phyloP scores from a whole-genome alignment of 2,329 filamentous ascomycete genomes.

The Calonectria ilicicola region DNA sequence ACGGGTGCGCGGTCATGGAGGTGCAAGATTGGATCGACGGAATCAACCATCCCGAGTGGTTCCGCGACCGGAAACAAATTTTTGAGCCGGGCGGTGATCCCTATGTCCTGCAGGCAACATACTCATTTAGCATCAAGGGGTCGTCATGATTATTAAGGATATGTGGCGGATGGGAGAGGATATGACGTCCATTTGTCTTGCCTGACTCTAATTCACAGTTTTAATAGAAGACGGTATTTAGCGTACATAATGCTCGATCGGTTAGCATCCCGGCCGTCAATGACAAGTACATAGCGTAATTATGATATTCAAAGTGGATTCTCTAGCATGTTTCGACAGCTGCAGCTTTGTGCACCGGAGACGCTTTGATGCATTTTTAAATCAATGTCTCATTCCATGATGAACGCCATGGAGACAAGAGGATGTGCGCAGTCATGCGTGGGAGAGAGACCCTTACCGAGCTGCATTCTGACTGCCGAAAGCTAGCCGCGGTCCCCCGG shows the following conservation, averaged over 20 bases:
- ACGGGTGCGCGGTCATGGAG: slow-evolving; percentile 91
- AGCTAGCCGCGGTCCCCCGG: not conserved
- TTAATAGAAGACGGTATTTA: not conserved
- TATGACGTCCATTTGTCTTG: not conserved
- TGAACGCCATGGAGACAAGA: not conserved
- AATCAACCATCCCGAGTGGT: slow-evolving; percentile 93
- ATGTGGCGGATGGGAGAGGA: not conserved
- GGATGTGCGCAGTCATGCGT: not conserved
- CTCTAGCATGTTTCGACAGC: not conserved
- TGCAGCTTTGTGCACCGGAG: not conserved
- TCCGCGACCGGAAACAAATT: slow-evolving; percentile 71
- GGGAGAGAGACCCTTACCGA: not conserved
- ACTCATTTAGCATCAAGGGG: slow-evolving; percentile 66
- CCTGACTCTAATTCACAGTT: not conserved
- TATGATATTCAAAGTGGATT: not conserved
- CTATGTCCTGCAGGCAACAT: slow-evolving; percentile 72
- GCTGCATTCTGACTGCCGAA: not conserved
- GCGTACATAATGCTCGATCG: not conserved
- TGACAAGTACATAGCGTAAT: not conserved
- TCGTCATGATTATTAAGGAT: slow-evolving; percentile 1
- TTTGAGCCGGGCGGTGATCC: slow-evolving; percentile 69
- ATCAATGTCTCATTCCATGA: not conserved
- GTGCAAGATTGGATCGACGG: slow-evolving; percentile 94
- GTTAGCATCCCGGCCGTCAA: not conserved
- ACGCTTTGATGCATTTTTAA: not conserved